A percentile compares a stretch with the other conserved stretches of the same genome.
phyloP scores from a whole-genome alignment of 371 early-diverging fungal species.

The Smittium culicis region DNA sequence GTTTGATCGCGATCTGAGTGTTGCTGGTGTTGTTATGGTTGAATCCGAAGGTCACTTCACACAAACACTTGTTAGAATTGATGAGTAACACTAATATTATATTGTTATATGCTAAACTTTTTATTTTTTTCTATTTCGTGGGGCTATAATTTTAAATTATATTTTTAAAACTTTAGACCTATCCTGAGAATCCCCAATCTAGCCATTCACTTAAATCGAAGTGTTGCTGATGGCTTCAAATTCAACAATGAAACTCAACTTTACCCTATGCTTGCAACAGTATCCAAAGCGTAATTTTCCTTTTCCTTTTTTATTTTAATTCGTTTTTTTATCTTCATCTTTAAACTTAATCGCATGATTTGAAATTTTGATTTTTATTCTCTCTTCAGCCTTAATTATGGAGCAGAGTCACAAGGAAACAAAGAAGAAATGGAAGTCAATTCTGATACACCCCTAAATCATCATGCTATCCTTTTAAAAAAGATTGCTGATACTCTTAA shows the following conservation, averaged over 20 bases:
- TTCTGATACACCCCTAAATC: conserved; percentile 22
- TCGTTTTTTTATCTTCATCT: not conserved
- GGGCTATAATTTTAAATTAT: no score
- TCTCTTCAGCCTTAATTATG: conserved; percentile 13
- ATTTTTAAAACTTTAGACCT: conserved; percentile 30
- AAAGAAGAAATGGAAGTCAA: not conserved
- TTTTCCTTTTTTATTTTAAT: not conserved
- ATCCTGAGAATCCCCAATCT: conserved; percentile 90
- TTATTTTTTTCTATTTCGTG: not conserved
- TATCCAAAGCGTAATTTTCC: conserved; percentile 40
- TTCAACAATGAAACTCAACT: conserved; percentile 92
- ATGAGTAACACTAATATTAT: conserved; percentile 29
- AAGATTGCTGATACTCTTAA: conserved; percentile 59
- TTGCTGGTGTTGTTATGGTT: conserved; percentile 91
- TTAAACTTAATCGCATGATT: not conserved
- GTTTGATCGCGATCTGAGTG: conserved; percentile 93
- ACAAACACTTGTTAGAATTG: conserved; percentile 57
- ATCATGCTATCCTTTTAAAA: conserved; percentile 63
- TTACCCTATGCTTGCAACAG: conserved; percentile 73
- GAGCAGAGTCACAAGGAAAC: not conserved
- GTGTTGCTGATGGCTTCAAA: conserved; percentile 62
- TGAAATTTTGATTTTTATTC: not conserved
- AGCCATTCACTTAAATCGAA: conserved; percentile 89
- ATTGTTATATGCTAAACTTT: not conserved
- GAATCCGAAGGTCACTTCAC: conserved; percentile 48